phyloP scores from a whole-genome alignment of 2,329 filamentous ascomycete genomes.

The Blastomyces emzantsi region DNA sequence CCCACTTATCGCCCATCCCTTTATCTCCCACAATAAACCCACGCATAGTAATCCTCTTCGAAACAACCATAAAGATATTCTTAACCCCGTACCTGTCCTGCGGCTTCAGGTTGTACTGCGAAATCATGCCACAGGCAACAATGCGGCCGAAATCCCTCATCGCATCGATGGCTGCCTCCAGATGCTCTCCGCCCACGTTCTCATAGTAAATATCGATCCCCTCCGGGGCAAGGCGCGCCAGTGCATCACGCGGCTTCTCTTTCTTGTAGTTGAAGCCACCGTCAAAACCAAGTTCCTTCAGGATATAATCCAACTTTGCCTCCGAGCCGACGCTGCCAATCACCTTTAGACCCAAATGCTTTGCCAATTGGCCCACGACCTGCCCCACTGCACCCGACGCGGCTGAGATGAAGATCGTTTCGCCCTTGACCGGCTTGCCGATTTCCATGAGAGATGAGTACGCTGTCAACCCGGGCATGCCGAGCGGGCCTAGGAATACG shows the following conservation, averaged over 20 bases:
- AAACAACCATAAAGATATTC: constrained; percentile 56
- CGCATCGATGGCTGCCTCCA: constrained; percentile 56
- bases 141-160: constrained; percentile 61
- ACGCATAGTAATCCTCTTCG: constrained; percentile 57
- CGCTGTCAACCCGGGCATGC: constrained; percentile 69
- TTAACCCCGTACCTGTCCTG: constrained; percentile 56
- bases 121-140: constrained; percentile 59
- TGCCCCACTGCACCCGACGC: constrained; percentile 76
- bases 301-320: constrained; percentile 68
- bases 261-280: constrained; percentile 83
- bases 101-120: constrained; percentile 59
- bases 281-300: constrained; percentile 60
- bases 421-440: constrained; percentile 63
- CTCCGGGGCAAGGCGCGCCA: constrained; percentile 61
- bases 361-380: constrained; percentile 73
- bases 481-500: constrained; percentile 65
- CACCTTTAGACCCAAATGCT: constrained; percentile 68
- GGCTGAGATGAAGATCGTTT: constrained; percentile 74
- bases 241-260: constrained; percentile 58
- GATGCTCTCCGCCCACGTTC: constrained; percentile 67
- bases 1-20: constrained; percentile 58
- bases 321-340: constrained; percentile 73
- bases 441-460: constrained; percentile 68
- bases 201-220: constrained; percentile 80
- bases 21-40: constrained; percentile 66